These are phyloP conservation scores for Leccinum proliferum DNA, from an alignment of 1,284 basidiomycete genomes.

Conservation along the genomic window DNA sequence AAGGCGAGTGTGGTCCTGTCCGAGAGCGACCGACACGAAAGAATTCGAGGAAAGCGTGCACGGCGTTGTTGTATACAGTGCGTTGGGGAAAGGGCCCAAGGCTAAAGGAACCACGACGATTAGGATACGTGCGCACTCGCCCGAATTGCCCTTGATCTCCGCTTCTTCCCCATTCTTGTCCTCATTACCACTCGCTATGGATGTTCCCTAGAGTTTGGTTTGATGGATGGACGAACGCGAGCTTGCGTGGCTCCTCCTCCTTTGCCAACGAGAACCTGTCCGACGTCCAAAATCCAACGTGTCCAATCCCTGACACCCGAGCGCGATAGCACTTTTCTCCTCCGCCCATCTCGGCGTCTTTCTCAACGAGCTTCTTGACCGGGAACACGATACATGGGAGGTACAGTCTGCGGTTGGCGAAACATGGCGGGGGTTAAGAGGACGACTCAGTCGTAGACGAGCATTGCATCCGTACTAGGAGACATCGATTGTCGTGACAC, in stretches of 20 bases:
- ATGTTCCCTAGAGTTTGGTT: no score
- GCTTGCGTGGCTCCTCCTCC: background rate
- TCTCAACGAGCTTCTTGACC: background rate
- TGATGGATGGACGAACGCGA: background rate
- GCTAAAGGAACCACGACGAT: constrained; percentile 30
- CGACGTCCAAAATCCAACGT: background rate
- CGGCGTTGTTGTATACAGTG: constrained; percentile 68
- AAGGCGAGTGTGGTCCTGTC: constrained; percentile 95
- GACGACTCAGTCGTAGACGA: background rate
- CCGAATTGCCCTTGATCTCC: no score
- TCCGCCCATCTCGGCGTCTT: background rate
- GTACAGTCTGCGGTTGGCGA: background rate
- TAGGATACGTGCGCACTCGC: background rate
- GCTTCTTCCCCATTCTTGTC: no score
- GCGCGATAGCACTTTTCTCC: background rate
- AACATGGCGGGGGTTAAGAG: background rate
- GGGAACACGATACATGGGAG: background rate
- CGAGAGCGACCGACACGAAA: constrained; percentile 68
- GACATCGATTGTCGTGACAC: background rate
- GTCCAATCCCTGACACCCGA: background rate
- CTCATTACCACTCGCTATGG: no score
- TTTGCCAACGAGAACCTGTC: background rate
- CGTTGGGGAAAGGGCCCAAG: constrained; percentile 73
- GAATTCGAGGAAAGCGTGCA: constrained; percentile 51
- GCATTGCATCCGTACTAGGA: background rate